Evolutionary conservation across 163 green algal species (phyloP).

Genomic region (Chlorella variabilis): DNA sequence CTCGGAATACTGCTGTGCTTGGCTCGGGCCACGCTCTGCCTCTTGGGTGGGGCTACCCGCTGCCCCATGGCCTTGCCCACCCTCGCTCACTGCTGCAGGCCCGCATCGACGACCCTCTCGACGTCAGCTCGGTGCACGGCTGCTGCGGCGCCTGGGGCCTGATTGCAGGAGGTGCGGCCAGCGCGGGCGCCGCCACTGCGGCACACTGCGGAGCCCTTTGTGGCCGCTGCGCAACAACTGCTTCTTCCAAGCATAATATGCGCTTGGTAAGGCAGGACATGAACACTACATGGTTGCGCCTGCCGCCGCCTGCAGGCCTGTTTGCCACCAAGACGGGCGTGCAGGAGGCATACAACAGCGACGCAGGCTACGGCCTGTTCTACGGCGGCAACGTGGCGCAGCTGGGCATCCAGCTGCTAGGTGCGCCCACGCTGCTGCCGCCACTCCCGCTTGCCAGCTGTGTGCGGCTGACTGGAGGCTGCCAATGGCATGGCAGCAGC

Average conservation of each 20-base stretch:
- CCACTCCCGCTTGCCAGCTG: background rate
- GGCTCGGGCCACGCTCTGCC: background rate
- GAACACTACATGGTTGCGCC: no score
- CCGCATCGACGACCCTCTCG: slow-evolving; percentile 93
- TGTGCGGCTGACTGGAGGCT: no score
- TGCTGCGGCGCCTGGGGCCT: slow-evolving; percentile 62
- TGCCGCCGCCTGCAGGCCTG: slow-evolving; percentile 48
- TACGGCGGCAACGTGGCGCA: slow-evolving; percentile 20
- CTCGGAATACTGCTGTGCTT: no score
- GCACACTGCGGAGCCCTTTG: no score
- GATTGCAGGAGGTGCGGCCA: background rate
- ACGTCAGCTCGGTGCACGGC: slow-evolving; percentile 86
- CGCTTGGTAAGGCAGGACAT: no score
- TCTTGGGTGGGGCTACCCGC: no score
- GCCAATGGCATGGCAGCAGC: background rate
- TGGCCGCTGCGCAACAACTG: no score
- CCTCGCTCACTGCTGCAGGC: background rate
- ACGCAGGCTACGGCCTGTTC: slow-evolving; percentile 19
- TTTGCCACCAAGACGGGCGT: slow-evolving; percentile 47
- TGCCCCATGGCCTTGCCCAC: background rate
- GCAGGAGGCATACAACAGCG: slow-evolving; percentile 5
- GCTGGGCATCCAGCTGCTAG: slow-evolving; percentile 15
- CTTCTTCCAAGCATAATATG: no score
- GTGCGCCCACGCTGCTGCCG: no score
- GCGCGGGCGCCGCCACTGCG: no score